phyloP scores from a whole-genome alignment of 108 stramenopile genomes.

The Conticribra weissflogii region DNA sequence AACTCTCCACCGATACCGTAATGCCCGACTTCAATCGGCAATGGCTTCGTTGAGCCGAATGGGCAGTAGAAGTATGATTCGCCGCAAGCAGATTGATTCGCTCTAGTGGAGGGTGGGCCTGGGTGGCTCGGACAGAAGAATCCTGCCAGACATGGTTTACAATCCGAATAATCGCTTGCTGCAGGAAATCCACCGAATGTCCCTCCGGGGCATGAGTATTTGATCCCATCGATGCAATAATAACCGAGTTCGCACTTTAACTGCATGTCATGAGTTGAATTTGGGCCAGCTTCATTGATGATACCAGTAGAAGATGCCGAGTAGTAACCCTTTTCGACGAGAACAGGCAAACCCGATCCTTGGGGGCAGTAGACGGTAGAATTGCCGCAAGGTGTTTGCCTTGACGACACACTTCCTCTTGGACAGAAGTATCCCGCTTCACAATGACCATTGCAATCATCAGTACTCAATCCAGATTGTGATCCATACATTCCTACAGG shows the following conservation, averaged over 20 bases:
- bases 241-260: slow-evolving; percentile 38
- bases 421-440: slow-evolving; percentile 29
- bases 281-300: slow-evolving; percentile 32
- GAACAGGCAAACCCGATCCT: slow-evolving; percentile 16
- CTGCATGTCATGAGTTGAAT: slow-evolving; percentile 32
- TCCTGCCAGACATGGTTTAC: slow-evolving; percentile 30
- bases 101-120: slow-evolving; percentile 30
- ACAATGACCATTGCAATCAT: slow-evolving; percentile 26
- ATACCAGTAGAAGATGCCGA: slow-evolving; percentile 25
- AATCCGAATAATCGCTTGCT: slow-evolving; percentile 20
- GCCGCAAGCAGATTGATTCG: slow-evolving; percentile 30
- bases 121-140: slow-evolving; percentile 41
- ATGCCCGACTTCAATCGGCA: slow-evolving; percentile 34
- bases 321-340: slow-evolving; percentile 35
- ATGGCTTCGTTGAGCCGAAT: slow-evolving; percentile 28
- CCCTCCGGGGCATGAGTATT: slow-evolving; percentile 45
- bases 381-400: slow-evolving; percentile 42
- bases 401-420: slow-evolving; percentile 23
- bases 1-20: slow-evolving; percentile 27
- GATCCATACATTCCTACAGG: slow-evolving; percentile 19
- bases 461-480: slow-evolving; percentile 15
- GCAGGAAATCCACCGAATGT: slow-evolving; percentile 30
- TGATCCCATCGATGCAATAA: slow-evolving; percentile 40
- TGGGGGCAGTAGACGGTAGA: slow-evolving; percentile 32
- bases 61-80: slow-evolving; percentile 35